Base-by-base conservation (phyloP, 257 asterid species). In the Linaria vulgaris region DNA sequence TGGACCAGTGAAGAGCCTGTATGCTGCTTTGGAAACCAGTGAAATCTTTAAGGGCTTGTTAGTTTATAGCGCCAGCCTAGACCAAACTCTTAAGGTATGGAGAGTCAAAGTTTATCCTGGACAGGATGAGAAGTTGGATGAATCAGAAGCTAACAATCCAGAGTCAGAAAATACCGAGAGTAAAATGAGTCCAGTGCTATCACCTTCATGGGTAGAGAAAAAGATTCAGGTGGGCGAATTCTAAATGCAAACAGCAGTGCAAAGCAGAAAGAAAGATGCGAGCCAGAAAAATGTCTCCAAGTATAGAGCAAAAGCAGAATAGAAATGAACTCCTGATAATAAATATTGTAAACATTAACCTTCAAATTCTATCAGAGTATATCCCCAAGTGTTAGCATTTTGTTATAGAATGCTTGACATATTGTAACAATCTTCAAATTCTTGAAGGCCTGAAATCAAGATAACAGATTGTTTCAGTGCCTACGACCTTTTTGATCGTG, bases 181-280 rank as follows among this genome's bases (percentile, higher is more conserved):
- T 47, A 79, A 63, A 30, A 75, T 83, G 80, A 86, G 79, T 68
- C 95, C 95, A 0, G 88, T 83, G 39, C 34, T 86, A 50, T 86
- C 95, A 5, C 95, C 95, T 70, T 84, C 88, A 1, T 86, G 90
- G 95, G 95, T 83, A 14, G 88, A 79, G 83, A 83, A 73, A 83
- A 86, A 81, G 79, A 83, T 86, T 64, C 83, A 77, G 34, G 79
- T 79, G 13, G 65, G 71, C 59, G 74, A 76, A 41, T 74, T 76
- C 72, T 68, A 63, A 34, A 25, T 23, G 21, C 38, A 11, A 39
- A 3, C 51, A 12, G 38, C 19, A 31, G 31, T 27, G 13, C n/a
- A 30, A 8, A 31, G 61, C 20, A 39, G 31, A n/a, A 13, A 15
- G 17, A 44, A 15, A 17, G 4, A n/a, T n/a, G n/a, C 6, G 23